A percentile compares a stretch with the other conserved stretches of the same genome.
These are phyloP conservation scores for Stephania cephalantha DNA, from an alignment of 164 flowering plant genomes.

Conservation along the genomic window DNA sequence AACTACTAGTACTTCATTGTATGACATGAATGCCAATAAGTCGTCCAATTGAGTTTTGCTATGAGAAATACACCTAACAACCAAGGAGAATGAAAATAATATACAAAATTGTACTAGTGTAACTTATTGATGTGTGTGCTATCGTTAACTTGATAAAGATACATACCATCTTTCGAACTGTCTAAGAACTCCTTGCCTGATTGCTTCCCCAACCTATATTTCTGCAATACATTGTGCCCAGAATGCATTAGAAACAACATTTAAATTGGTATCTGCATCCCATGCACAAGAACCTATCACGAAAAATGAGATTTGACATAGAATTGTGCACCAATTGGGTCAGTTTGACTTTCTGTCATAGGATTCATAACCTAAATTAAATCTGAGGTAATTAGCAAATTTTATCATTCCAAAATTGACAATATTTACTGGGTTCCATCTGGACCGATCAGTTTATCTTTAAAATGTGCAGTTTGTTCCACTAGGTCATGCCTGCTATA, in stretches of 20 bases:
- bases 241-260: constrained; percentile 1
- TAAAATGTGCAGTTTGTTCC: too few species aligned
- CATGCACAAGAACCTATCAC: neutral
- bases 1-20: too few species aligned
- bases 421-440: too few species aligned
- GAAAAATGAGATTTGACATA: neutral
- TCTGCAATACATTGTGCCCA: constrained; percentile 40
- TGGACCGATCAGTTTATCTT: too few species aligned
- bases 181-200: constrained; percentile 70
- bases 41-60: neutral
- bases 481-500: too few species aligned
- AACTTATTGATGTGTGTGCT: neutral
- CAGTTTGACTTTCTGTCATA: too few species aligned
- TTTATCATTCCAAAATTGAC: too few species aligned
- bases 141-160: constrained; percentile 7
- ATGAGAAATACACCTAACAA: neutral
- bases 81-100: neutral
- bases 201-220: constrained; percentile 89
- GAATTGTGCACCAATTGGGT: neutral
- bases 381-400: too few species aligned
- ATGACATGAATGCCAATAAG: neutral
- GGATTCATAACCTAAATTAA: too few species aligned
- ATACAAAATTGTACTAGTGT: neutral
- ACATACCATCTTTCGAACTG: constrained; percentile 81
- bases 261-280: neutral